Evolutionary conservation across 257 asterid species (phyloP).

Genomic region (Solanum piurae): DNA sequence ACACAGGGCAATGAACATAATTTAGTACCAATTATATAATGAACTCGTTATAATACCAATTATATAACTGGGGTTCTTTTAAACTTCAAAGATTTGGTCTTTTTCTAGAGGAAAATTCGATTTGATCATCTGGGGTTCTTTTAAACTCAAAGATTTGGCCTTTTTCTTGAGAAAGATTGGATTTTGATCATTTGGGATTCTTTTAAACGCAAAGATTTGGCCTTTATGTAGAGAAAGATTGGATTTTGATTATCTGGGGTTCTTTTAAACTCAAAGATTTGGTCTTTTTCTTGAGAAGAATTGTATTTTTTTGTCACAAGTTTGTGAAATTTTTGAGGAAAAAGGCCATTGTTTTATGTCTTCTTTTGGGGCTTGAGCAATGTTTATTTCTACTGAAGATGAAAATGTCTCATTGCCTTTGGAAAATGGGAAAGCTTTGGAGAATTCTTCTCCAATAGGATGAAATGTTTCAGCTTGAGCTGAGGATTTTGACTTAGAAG

Average conservation of each 20-base stretch:
- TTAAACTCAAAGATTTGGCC: not conserved
- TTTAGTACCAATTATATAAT: too few relatives aligned
- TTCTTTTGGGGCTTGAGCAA: not conserved
- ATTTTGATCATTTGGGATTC: not conserved
- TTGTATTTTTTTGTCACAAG: not conserved
- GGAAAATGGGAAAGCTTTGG: conserved; percentile 2
- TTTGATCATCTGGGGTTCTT: not conserved
- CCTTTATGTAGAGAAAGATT: not conserved
- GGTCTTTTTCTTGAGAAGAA: not conserved
- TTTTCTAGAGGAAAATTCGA: not conserved
- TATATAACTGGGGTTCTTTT: too few relatives aligned
- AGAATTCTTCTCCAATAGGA: conserved; percentile 6
- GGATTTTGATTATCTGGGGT: not conserved
- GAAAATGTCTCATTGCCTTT: conserved; percentile 9
- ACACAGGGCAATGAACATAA: too few relatives aligned
- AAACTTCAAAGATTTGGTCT: not conserved
- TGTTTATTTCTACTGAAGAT: conserved; percentile 18
- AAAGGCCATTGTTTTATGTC: not conserved
- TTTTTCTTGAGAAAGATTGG: not conserved
- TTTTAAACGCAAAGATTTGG: not conserved
- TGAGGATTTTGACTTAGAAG: conserved; percentile 22
- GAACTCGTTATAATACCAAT: too few relatives aligned
- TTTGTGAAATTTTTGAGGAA: not conserved
- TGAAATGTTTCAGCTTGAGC: conserved; percentile 20
- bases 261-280: not conserved